Evolutionary conservation across 257 asterid species (phyloP).

Genomic region (Jaltomata sinuosa): DNA sequence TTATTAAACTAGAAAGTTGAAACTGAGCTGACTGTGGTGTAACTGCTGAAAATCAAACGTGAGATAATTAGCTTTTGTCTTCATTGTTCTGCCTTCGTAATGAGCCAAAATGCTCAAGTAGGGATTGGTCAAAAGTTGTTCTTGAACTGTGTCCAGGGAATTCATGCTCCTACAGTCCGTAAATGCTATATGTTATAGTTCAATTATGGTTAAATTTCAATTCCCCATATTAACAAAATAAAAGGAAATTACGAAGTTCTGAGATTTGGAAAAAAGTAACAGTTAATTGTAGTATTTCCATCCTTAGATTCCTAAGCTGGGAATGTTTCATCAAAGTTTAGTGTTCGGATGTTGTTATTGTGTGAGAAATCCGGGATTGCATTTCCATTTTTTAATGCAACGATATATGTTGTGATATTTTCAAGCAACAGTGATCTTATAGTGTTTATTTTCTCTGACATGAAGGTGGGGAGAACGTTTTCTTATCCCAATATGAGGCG

Average conservation of each 20-base stretch:
- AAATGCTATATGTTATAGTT: background rate
- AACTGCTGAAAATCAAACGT: background rate
- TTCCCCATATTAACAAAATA: background rate
- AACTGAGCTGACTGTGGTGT: background rate
- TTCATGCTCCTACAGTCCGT: background rate
- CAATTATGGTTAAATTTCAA: background rate
- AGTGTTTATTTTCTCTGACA: constrained; percentile 1
- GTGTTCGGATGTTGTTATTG: background rate
- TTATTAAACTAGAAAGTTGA: background rate
- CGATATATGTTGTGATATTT: background rate
- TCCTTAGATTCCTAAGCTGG: background rate
- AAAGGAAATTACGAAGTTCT: background rate
- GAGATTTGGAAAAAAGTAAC: background rate
- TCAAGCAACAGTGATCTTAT: background rate
- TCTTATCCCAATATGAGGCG: constrained; percentile 60
- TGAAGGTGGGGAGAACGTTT: constrained; percentile 59
- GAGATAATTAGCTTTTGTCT: background rate
- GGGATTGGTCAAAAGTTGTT: background rate
- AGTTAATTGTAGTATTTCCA: background rate
- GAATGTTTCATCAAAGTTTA: background rate
- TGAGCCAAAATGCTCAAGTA: background rate
- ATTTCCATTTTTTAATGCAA: background rate
- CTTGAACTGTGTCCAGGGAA: background rate
- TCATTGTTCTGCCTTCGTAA: background rate
- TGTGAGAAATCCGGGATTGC: background rate